These are phyloP conservation scores for Candolleomyces eurysporus DNA, from an alignment of 768 basidiomycete genomes.

Conservation along the genomic window DNA sequence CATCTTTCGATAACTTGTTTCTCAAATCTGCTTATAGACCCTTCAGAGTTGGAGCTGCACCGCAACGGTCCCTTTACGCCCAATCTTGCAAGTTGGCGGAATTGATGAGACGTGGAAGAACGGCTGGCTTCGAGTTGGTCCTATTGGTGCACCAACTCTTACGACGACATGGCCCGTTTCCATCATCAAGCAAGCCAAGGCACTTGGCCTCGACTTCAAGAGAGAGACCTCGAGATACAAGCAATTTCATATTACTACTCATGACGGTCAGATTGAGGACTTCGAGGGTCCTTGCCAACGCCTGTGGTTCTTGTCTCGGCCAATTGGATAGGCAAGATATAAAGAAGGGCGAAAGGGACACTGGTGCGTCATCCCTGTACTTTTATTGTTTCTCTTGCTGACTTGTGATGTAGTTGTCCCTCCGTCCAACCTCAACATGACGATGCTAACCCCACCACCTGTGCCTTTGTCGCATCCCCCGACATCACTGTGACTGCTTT, in stretches of 20 bases:
- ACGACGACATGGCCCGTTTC: slow-evolving; percentile 89
- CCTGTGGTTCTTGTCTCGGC: slow-evolving; percentile 98
- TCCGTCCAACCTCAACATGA: slow-evolving; percentile 99
- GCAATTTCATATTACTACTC: slow-evolving; percentile 98
- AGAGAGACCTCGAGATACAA: slow-evolving; percentile 97
- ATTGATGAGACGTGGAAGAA: slow-evolving; percentile 95
- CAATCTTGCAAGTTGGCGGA: too few species aligned
- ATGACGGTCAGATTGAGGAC: slow-evolving; percentile 88
- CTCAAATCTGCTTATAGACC: slow-evolving; percentile 52
- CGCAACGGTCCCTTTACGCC: too few species aligned
- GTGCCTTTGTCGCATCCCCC: slow-evolving; percentile 92
- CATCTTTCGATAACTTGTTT: neutral
- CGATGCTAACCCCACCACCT: slow-evolving; percentile 98
- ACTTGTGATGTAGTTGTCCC: slow-evolving; percentile 75
- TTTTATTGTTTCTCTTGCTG: too few species aligned
- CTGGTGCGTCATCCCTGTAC: slow-evolving; percentile 1
- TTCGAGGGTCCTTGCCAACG: slow-evolving; percentile 97
- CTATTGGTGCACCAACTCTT: slow-evolving; percentile 99
- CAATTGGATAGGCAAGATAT: too few species aligned
- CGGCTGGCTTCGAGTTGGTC: slow-evolving; percentile 96
- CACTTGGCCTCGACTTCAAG: slow-evolving; percentile 85
- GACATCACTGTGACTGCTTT: slow-evolving; percentile 98
- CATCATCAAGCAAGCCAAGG: slow-evolving; percentile 83
- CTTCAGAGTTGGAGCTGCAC: slow-evolving; percentile 97
- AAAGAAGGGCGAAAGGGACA: too few species aligned